phyloP scores from a whole-genome alignment of 257 asterid species.

The Nemophila menziesii region DNA sequence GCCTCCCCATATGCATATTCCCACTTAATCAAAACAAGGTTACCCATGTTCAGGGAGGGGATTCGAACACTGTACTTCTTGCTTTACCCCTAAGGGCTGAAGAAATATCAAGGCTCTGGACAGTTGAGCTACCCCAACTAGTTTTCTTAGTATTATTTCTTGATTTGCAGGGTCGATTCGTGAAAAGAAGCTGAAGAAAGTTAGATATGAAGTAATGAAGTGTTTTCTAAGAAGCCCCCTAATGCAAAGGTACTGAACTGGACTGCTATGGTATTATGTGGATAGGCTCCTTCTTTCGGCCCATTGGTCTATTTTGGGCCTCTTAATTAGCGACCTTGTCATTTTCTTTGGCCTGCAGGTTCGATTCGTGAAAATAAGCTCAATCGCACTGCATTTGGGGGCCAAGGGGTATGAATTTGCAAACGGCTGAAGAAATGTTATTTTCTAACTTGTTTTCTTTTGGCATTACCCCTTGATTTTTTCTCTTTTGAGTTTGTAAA shows the following conservation, averaged over 20 bases:
- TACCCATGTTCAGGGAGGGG: too few species aligned
- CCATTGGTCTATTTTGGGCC: too few species aligned
- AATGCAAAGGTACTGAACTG: conserved; percentile 53
- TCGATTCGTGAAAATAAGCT: conserved; percentile 67
- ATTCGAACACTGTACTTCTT: too few species aligned
- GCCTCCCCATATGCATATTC: too few species aligned
- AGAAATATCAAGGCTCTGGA: too few species aligned
- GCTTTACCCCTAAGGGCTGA: too few species aligned
- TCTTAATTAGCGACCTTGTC: too few species aligned
- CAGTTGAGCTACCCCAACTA: too few species aligned
- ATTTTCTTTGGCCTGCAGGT: conserved; percentile 40
- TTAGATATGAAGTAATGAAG: conserved; percentile 71
- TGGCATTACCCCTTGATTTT: background rate
- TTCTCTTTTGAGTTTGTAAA: background rate
- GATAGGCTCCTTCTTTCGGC: too few species aligned
- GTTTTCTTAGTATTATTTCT: background rate
- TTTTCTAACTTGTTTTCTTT: background rate
- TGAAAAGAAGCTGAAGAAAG: conserved; percentile 51
- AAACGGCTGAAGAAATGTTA: background rate
- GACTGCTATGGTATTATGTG: too few species aligned
- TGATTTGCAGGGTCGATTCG: conserved; percentile 72
- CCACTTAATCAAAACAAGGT: too few species aligned
- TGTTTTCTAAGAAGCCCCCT: conserved; percentile 76
- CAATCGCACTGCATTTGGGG: conserved; percentile 7
- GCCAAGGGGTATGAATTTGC: background rate